Percentiles rank a stretch among this genome's conserved stretches.
Evolutionary conservation across 2,329 filamentous ascomycete species (phyloP).

Genomic region (Meredithiella fracta): DNA sequence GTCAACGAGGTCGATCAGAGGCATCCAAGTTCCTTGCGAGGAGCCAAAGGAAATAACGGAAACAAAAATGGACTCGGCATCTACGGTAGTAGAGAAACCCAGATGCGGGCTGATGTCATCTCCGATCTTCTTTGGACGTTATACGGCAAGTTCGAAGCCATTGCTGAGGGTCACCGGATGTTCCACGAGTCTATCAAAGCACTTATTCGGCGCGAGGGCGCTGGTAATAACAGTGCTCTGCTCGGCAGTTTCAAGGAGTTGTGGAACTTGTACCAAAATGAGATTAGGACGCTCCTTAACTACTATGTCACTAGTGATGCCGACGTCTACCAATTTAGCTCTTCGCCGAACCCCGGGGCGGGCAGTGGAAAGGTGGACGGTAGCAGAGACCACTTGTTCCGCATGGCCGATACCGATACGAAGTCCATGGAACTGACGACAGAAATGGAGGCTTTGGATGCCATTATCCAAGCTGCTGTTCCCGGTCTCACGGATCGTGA

Average conservation of each 20-base stretch:
- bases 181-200: slow-evolving; percentile 83
- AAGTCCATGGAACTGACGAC: slow-evolving; percentile 63
- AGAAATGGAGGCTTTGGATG: slow-evolving; percentile 78
- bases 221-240: slow-evolving; percentile 45
- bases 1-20: slow-evolving; percentile 86
- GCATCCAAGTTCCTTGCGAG: slow-evolving; percentile 65
- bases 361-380: slow-evolving; percentile 24
- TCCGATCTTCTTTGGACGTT: slow-evolving; percentile 83
- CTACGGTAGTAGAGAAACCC: slow-evolving; percentile 53
- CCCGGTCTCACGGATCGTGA: slow-evolving; percentile 73
- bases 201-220: slow-evolving; percentile 67
- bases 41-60: slow-evolving; percentile 25
- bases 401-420: slow-evolving; percentile 66
- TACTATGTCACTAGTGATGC: slow-evolving; percentile 92
- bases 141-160: slow-evolving; percentile 93
- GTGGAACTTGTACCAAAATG: slow-evolving; percentile 96
- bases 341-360: slow-evolving; percentile 35
- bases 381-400: slow-evolving; percentile 56
- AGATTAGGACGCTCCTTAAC: slow-evolving; percentile 84
- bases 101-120: slow-evolving; percentile 68
- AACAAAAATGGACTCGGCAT: slow-evolving; percentile 42
- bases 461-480: slow-evolving; percentile 79
- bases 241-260: slow-evolving; percentile 86
- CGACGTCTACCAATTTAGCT: slow-evolving; percentile 48
- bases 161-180: slow-evolving; percentile 85